Evolutionary conservation across 1,139 yeast genomes (phyloP).

Genomic region (Eremothecium cymbalariae): DNA sequence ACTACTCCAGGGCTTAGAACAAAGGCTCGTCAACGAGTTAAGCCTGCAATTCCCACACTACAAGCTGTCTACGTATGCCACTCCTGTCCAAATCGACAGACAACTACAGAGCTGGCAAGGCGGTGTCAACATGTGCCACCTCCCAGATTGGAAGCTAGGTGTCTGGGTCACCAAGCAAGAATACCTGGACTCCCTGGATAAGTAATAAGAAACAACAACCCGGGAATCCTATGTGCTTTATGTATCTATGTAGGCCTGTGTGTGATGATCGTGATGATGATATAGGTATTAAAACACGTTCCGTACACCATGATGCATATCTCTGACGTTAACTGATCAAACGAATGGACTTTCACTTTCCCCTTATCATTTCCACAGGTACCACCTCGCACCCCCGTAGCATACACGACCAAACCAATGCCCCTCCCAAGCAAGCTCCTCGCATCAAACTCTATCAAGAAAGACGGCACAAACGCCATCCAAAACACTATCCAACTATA

Average conservation of each 20-base stretch:
- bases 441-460: slow-evolving; percentile 6
- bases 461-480: background rate
- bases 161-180: slow-evolving; percentile 24
- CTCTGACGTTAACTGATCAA: no score
- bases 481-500: slow-evolving; percentile 45
- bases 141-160: slow-evolving; percentile 28
- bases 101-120: slow-evolving; percentile 28
- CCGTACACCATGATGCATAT: no score
- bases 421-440: no score
- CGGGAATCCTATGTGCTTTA: no score
- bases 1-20: slow-evolving; percentile 51
- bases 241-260: no score
- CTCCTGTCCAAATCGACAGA: slow-evolving; percentile 26
- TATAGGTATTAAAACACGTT: no score
- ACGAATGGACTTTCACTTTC: no score
- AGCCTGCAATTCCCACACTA: slow-evolving; percentile 29
- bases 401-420: no score
- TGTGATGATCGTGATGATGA: no score
- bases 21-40: slow-evolving; percentile 50
- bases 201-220: no score
- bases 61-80: slow-evolving; percentile 28
- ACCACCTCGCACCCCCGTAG: no score
- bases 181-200: slow-evolving; percentile 10
- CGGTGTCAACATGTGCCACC: slow-evolving; percentile 22
- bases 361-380: no score